These are phyloP conservation scores for Neurospora sp. DNA, from an alignment of 2,329 filamentous ascomycete species.

Conservation along the genomic window DNA sequence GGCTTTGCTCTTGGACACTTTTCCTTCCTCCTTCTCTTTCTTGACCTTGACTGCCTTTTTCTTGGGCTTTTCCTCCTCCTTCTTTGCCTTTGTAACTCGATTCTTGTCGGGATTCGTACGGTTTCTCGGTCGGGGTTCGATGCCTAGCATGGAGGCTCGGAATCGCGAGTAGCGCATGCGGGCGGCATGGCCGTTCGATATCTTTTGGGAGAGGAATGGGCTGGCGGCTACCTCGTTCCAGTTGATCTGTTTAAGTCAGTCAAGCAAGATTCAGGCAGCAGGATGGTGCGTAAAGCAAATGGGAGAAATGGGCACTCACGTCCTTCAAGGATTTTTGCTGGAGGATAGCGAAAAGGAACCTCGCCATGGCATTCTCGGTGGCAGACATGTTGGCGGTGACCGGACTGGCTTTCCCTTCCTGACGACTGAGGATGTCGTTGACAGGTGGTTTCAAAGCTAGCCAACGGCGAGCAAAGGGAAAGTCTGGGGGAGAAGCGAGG, in stretches of 20 bases:
- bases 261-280: background rate
- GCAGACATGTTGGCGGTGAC: constrained; percentile 34
- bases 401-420: background rate
- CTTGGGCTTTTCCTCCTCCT: constrained; percentile 9
- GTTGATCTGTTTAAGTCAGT: constrained; percentile 36
- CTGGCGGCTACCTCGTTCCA: constrained; percentile 48
- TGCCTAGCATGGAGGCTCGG: constrained; percentile 34
- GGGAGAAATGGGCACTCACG: constrained; percentile 31
- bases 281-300: background rate
- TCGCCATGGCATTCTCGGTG: constrained; percentile 47
- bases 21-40: background rate
- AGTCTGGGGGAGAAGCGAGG: background rate
- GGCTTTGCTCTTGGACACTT: background rate
- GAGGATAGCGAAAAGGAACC: constrained; percentile 50
- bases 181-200: constrained; percentile 51
- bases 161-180: constrained; percentile 52
- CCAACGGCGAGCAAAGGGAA: constrained; percentile 1
- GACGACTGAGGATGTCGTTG: background rate
- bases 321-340: constrained; percentile 52
- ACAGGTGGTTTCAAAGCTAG: background rate
- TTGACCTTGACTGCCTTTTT: background rate
- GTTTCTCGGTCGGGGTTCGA: constrained; percentile 38
- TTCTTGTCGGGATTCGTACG: constrained; percentile 29
- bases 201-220: constrained; percentile 42
- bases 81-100: constrained; percentile 7